Evolutionary conservation across 2,329 filamentous ascomycete genomes (phyloP), one percentile per base, ranked within the genome.

Genomic region (Penicillium sp.): DNA sequence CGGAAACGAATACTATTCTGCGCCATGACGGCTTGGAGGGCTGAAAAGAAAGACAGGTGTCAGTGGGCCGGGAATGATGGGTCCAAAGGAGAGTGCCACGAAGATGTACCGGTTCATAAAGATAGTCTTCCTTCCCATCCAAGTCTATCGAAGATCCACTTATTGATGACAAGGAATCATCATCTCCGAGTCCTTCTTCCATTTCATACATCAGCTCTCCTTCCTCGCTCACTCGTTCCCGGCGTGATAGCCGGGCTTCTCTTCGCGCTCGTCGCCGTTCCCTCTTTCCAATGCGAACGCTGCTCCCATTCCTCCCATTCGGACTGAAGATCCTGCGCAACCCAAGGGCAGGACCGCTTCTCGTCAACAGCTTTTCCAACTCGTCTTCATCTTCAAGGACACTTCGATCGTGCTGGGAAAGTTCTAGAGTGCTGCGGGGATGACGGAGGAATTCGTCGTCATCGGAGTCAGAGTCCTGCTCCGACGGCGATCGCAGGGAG

Each of bases 141-240:
- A 89, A 75, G 3, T 72, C 88, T 75, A 77, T 88, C 80, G 74
- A 86, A 71, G 75, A 88, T 79, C 70, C 85, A 81, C 80, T 88
- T 83, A 75, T 86, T 83, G 75, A 85, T 80, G 66, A 87, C 80
- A 42, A 37, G 15, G 70, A 89, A 80, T 81, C 91, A 58, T 89
- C 88, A 53, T 89, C 88, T 63, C 72, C 73, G 35, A 78, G 73
- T 1, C 92, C 92, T 73, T 93, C 90, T 77, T 97, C 93, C 90
- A 94, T 92, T 79, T 95, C 91, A 75, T 92, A 93, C 89, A 96
- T 91, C 71, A 96, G 81, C 75, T 89, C 86, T 40, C 89, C 89
- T 67, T 91, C 87, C 73, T 92, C 90, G 83, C 77, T 72, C 85
- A 75, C 66, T 78, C 81, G 64, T 84, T 83, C 78, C 79, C 83